Conservation (phyloP, 345 rosid species). For the Sisymbrium irio region DNA sequence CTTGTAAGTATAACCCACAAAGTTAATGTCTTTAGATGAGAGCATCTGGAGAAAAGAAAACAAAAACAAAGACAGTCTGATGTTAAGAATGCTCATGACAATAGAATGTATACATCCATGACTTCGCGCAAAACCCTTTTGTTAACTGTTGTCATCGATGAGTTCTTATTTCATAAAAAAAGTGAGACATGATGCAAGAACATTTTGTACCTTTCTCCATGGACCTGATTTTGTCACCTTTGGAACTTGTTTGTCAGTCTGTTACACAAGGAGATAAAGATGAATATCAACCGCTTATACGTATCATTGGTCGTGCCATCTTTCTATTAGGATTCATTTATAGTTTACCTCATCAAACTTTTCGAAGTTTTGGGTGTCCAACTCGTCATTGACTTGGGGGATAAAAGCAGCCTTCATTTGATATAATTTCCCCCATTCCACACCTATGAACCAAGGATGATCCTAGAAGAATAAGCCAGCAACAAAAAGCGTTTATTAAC, state of each 20-base stretch:
- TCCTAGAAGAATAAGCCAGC: conserved; percentile 46
- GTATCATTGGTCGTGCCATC: not conserved
- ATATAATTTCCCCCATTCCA: conserved; percentile 85
- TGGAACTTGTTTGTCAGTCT: conserved; percentile 65
- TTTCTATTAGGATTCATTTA: not conserved
- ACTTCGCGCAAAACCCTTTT: not conserved
- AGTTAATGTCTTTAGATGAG: conserved; percentile 90
- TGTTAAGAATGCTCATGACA: not conserved
- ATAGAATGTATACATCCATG: not conserved
- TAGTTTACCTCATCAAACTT: conserved; percentile 88
- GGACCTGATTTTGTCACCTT: conserved; percentile 67
- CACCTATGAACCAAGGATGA: conserved; percentile 84
- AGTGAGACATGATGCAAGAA: not conserved
- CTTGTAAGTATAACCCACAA: conserved; percentile 98
- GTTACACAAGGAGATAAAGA: conserved; percentile 28
- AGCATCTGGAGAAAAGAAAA: conserved; percentile 65
- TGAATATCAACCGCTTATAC: not conserved
- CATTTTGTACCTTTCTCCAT: conserved; percentile 67
- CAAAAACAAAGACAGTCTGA: not conserved
- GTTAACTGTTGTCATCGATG: not conserved
- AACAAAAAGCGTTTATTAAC: conserved; percentile 12
- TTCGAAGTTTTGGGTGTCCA: conserved; percentile 96
- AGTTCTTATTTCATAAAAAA: not conserved
- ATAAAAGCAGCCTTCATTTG: conserved; percentile 92
- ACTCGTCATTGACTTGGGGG: conserved; percentile 93